A percentile compares a stretch with the other conserved stretches of the same genome.
phyloP scores from a whole-genome alignment of 352 stramenopile species.

The Globisporangium iwayamae region DNA sequence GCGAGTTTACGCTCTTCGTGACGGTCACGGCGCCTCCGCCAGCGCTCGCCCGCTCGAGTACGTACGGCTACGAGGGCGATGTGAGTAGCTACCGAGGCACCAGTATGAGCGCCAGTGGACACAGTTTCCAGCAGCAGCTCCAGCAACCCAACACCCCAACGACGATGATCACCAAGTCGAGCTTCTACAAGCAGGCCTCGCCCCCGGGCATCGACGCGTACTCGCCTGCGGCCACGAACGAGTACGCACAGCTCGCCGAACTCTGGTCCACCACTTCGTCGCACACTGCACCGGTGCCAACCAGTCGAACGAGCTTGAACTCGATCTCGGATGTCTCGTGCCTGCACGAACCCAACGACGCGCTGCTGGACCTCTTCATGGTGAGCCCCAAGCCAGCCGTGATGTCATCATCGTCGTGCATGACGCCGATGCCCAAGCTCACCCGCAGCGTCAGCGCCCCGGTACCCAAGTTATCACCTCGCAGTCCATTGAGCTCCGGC shows the following conservation, averaged over 20 bases:
- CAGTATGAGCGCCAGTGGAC: background rate
- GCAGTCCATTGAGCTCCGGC: background rate
- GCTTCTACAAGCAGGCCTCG: background rate
- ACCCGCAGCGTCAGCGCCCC: background rate
- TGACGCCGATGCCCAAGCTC: background rate
- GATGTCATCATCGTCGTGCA: background rate
- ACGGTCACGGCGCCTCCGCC: background rate
- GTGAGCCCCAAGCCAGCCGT: background rate
- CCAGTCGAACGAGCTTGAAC: background rate
- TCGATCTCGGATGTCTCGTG: background rate
- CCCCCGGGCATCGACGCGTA: slow-evolving; percentile 16
- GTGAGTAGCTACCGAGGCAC: background rate
- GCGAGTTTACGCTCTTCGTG: slow-evolving; percentile 8
- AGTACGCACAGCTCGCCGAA: slow-evolving; percentile 15
- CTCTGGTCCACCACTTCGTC: slow-evolving; percentile 10
- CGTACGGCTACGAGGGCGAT: slow-evolving; percentile 8
- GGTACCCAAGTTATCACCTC: too few species aligned
- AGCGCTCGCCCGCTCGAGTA: background rate
- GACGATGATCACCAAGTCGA: background rate
- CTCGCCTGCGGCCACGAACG: background rate
- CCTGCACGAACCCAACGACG: background rate
- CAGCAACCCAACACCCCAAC: background rate
- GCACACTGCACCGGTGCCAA: background rate
- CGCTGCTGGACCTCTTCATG: slow-evolving; percentile 14
- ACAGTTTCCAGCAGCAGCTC: background rate